Base-by-base conservation (phyloP, 768 basidiomycete genomes). In the Kockovaella imperatae region DNA sequence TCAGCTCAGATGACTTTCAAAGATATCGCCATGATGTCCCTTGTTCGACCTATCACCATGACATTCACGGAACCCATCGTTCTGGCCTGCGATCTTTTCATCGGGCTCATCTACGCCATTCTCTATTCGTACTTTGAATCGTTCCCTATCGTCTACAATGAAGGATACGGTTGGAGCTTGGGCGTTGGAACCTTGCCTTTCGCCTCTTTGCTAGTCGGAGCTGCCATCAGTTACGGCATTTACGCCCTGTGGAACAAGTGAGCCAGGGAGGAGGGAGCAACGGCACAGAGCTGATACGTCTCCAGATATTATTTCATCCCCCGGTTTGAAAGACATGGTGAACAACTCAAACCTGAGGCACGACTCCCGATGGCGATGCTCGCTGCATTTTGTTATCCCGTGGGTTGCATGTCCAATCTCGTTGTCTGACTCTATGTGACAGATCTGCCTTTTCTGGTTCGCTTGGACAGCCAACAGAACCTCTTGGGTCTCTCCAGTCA, bases 51-150 rank as follows among this genome's bases (percentile, higher is more conserved):
- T 1, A 47, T 73, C 48, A 50, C 42, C 53, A 42, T 70, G 44
- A 52, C 55, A 10, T 49, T 62, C 30, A 57, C 47, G 11, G 70
- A 73, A 42, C 70, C 72, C 0, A 57, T 62, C 17, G 51, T 73
- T 21, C 50, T 64, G 28, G 62, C 66, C 26, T 50, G 61, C 21
- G 68, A 72, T 49, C 21, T 64, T 4, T 73, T 69, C 56, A 57
- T 70, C 13, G 65, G 55, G 3, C 46, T 64, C 13, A 47, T 61
- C 41, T 66, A 63, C 48, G 56, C 49, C 51, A 57, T 52, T 3
- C 49, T 58, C 8, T 58, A 59, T 43, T 40, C 45, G n/a, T 67
- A 52, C 47, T 66, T 73, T 57, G 72, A 72, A 48, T 53, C 52
- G 3, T 69, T 68, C 54, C 68, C 67, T 0, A 26, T 71, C 24